These are phyloP conservation scores for Eimeria falciformis DNA, from an alignment of 169 alveolate genomes.

Conservation along the genomic window DNA sequence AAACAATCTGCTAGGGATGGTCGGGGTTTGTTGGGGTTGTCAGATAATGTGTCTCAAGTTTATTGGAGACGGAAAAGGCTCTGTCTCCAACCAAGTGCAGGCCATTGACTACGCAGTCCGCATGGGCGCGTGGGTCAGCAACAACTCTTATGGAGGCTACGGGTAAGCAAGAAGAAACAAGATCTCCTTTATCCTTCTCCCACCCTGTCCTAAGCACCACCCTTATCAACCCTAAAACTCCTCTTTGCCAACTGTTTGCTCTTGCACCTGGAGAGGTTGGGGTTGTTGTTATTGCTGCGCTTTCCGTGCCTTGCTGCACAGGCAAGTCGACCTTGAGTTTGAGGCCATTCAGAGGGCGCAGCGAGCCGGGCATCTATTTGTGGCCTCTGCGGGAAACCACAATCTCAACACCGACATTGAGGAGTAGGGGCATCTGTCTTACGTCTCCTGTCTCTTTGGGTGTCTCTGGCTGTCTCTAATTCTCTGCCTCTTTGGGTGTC, in stretches of 20 bases:
- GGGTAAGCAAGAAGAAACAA: conserved; percentile 54
- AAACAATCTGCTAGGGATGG: conserved; percentile 79
- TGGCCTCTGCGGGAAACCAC: conserved; percentile 76
- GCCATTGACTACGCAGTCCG: conserved; percentile 83
- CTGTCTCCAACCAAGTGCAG: conserved; percentile 82
- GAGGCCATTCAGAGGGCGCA: conserved; percentile 79
- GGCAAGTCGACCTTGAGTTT: conserved; percentile 38
- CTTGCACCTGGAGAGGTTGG: background rate
- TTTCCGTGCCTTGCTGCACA: background rate
- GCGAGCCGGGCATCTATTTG: conserved; percentile 72
- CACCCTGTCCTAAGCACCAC: too few species aligned
- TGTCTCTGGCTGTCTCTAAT: too few species aligned
- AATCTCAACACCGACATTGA: conserved; percentile 73
- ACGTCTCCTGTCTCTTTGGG: too few species aligned
- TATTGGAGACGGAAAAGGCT: conserved; percentile 82
- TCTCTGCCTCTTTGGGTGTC: conserved; percentile 35
- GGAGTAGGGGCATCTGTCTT: conserved; percentile 22
- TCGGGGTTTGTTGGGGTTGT: conserved; percentile 84
- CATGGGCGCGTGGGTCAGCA: conserved; percentile 83
- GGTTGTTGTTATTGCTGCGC: background rate
- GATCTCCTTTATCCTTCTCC: background rate
- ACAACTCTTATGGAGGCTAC: conserved; percentile 83
- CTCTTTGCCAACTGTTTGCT: too few species aligned
- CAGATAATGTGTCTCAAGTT: conserved; percentile 83
- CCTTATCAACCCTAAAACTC: too few species aligned